These are phyloP conservation scores for Pichia inconspicua DNA, from an alignment of 1,139 yeast genomes.

Conservation along the genomic window DNA sequence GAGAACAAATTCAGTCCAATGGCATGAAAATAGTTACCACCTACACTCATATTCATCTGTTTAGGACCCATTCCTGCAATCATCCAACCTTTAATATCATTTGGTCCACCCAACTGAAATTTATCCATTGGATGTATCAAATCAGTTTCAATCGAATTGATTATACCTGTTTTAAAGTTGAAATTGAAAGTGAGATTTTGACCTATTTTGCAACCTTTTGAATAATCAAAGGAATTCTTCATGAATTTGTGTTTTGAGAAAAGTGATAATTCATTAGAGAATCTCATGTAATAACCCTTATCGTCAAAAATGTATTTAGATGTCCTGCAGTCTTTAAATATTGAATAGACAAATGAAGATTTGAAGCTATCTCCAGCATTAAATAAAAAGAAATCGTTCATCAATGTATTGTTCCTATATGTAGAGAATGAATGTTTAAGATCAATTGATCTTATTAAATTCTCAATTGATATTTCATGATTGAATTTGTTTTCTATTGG, in stretches of 20 bases:
- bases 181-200: conserved; percentile 25
- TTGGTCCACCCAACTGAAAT: conserved; percentile 63
- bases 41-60: conserved; percentile 51
- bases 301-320: conserved; percentile 47
- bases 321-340: conserved; percentile 52
- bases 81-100: conserved; percentile 69
- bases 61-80: conserved; percentile 85
- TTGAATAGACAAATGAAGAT: conserved; percentile 45
- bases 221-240: conserved; percentile 43
- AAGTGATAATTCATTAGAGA: conserved; percentile 45
- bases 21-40: conserved; percentile 72
- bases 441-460: conserved; percentile 51
- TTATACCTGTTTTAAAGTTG: conserved; percentile 43
- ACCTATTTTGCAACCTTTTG: conserved; percentile 30
- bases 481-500: conserved; percentile 26
- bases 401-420: conserved; percentile 23
- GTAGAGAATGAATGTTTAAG: conserved; percentile 19
- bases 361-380: conserved; percentile 60
- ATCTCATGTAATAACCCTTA: conserved; percentile 45
- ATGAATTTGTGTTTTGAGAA: conserved; percentile 29
- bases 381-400: conserved; percentile 26
- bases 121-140: conserved; percentile 57
- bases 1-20: conserved; percentile 66
- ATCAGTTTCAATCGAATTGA: conserved; percentile 22
- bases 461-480: conserved; percentile 61